Evolutionary conservation across 1,139 yeast genomes (phyloP), one percentile per base, ranked within the genome.

Genomic region (Lodderomyces beijingensis): DNA sequence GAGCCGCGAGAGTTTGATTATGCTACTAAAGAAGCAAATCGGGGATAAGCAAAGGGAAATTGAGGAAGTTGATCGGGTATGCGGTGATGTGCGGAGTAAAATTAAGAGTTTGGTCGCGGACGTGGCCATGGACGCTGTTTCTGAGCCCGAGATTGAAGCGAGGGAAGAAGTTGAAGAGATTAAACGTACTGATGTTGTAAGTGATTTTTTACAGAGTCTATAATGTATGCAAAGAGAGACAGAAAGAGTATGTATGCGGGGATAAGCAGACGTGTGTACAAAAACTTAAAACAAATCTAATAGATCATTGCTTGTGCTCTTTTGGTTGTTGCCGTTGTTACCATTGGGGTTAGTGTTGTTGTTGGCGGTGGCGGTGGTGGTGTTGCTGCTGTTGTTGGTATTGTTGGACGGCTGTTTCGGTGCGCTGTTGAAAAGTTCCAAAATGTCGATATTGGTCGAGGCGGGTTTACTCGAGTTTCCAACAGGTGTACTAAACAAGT

Each of bases 1-100:
- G 51, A 79, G 89, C 5, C 66, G 95, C 29, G 95, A 87, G 47
- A 79, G 87, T 39, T 68, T 87, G 44, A 80, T 84, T 30, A 66
- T 80, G 70, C 60, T 84, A 35, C 62, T 87, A 53, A 78, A 74
- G 47, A 79, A 77, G 34, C 83, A 79, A 47, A 68, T 81, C 17
- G 77, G 70, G 30, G 55, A 61, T 27, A 79, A 79, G 45, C 62
- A 57, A 38, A 49, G 51, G 7, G 85, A 79, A 44, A 77, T 78
- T n/a, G 55, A 53, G 16, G 56, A 62, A 24, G 76, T 79, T 18
- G 72, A 76, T 26, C 53, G 50, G 16, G 70, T 66, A 3, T 65
- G 76, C 36, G 44, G 42, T 3, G 69, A 70, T 5, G 74, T 77
- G 10, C 68, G 62, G 36, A 45, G 44, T 2, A 67, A 64, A 40